Evolutionary conservation across 768 basidiomycete genomes (phyloP).

Genomic region (Agrocybe pediades): DNA sequence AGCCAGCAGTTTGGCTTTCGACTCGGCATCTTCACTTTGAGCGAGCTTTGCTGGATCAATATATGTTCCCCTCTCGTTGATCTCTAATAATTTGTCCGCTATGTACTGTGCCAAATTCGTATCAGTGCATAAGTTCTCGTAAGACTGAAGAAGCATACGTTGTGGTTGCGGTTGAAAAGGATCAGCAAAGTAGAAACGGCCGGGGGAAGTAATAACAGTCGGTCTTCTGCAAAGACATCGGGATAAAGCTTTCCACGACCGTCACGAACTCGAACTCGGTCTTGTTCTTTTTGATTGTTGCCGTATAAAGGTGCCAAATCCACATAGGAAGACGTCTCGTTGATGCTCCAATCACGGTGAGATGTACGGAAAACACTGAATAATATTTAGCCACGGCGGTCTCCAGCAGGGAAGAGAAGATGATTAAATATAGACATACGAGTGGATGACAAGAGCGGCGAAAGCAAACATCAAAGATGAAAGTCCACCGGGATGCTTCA

Average conservation of each 20-base stretch:
- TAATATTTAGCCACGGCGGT: constrained; percentile 1
- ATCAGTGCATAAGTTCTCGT: background rate
- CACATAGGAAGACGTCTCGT: constrained; percentile 86
- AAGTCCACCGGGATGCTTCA: constrained; percentile 75
- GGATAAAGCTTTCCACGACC: constrained; percentile 70
- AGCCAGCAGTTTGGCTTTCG: constrained; percentile 36
- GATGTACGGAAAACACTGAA: constrained; percentile 82
- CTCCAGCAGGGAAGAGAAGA: background rate
- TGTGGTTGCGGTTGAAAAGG: constrained; percentile 91
- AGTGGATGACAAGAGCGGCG: constrained; percentile 82
- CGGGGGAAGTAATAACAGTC: constrained; percentile 79
- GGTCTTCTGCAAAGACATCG: constrained; percentile 79
- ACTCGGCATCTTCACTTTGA: constrained; percentile 33
- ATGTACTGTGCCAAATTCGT: constrained; percentile 57
- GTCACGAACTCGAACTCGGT: constrained; percentile 55
- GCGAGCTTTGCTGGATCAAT: constrained; percentile 50
- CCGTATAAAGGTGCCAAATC: constrained; percentile 87
- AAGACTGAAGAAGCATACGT: constrained; percentile 46
- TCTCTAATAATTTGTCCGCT: constrained; percentile 71
- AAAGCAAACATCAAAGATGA: constrained; percentile 82
- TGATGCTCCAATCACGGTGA: constrained; percentile 64
- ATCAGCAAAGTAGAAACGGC: constrained; percentile 73
- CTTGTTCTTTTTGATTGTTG: constrained; percentile 59
- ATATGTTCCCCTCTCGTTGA: constrained; percentile 76
- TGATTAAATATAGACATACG: constrained; percentile 43